These are phyloP conservation scores for Fusarium tanahbumbuense DNA, from an alignment of 2,329 filamentous ascomycete genomes.

Conservation along the genomic window DNA sequence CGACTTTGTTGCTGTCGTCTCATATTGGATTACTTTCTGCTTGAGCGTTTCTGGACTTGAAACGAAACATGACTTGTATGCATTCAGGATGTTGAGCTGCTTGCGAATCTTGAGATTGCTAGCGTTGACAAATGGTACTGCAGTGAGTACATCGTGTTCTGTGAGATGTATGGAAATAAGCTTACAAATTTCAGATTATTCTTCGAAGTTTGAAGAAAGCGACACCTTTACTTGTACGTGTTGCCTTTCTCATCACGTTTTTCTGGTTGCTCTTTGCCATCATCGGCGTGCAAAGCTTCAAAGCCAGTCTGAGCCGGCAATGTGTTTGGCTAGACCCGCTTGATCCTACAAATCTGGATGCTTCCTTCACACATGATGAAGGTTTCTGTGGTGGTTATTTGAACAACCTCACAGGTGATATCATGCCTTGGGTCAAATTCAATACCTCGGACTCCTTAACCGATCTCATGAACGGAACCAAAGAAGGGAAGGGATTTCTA, in stretches of 20 bases:
- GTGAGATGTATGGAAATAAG: not conserved
- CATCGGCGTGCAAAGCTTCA: slow-evolving; percentile 96
- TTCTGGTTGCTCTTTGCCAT: slow-evolving; percentile 99
- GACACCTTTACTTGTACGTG: slow-evolving; percentile 88
- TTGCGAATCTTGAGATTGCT: slow-evolving; percentile 92
- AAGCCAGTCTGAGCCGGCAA: slow-evolving; percentile 79
- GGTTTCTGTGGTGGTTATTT: slow-evolving; percentile 91
- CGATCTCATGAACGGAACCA: slow-evolving; percentile 63
- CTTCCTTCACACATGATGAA: slow-evolving; percentile 71
- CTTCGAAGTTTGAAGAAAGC: slow-evolving; percentile 95
- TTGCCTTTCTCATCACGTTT: slow-evolving; percentile 93
- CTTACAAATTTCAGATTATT: slow-evolving; percentile 73
- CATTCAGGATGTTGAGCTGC: slow-evolving; percentile 97
- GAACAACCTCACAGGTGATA: slow-evolving; percentile 65
- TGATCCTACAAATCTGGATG: slow-evolving; percentile 64
- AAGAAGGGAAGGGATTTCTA: slow-evolving; percentile 81
- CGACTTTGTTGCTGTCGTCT: slow-evolving; percentile 93
- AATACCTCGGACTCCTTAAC: slow-evolving; percentile 53
- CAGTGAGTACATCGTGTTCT: slow-evolving; percentile 65
- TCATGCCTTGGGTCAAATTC: slow-evolving; percentile 74
- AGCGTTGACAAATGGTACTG: slow-evolving; percentile 91
- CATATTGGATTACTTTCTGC: slow-evolving; percentile 91
- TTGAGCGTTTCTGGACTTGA: slow-evolving; percentile 79
- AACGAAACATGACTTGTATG: slow-evolving; percentile 76
- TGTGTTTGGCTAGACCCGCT: slow-evolving; percentile 81